phyloP scores from a whole-genome alignment of 352 stramenopile genomes.

The Phytophthora sp. region DNA sequence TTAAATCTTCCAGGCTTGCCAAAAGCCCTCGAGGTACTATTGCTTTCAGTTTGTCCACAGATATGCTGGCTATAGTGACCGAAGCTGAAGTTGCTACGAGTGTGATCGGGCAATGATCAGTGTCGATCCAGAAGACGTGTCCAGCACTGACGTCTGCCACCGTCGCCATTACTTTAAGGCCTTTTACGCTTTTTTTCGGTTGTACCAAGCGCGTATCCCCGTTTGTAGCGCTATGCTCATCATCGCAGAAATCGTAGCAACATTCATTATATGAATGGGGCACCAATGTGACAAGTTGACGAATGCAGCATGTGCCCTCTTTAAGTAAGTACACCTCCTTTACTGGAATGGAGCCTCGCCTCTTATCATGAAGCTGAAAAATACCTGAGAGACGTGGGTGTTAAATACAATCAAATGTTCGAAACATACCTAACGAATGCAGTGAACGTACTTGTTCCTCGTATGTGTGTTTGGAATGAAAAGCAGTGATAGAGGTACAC shows the following conservation, averaged over 20 bases:
- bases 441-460: constrained; percentile 45
- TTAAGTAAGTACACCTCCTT: constrained; percentile 56
- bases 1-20: constrained; percentile 30
- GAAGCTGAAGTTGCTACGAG: constrained; percentile 55
- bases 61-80: constrained; percentile 49
- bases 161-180: constrained; percentile 46
- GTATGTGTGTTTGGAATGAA: constrained; percentile 45
- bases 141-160: constrained; percentile 58
- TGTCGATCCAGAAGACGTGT: constrained; percentile 68
- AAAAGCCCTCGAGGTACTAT: constrained; percentile 52
- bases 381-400: constrained; percentile 46
- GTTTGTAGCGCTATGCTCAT: neutral
- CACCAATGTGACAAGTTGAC: constrained; percentile 28
- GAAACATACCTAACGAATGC: neutral
- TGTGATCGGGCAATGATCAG: constrained; percentile 33
- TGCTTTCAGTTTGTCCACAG: constrained; percentile 49
- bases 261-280: neutral
- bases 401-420: neutral
- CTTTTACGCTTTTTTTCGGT: constrained; percentile 1
- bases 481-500: constrained; percentile 65
- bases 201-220: neutral
- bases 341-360: neutral
- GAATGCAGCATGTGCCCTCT: constrained; percentile 58
- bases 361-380: constrained; percentile 37
- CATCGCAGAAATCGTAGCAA: constrained; percentile 1